phyloP scores from a whole-genome alignment of 192 early-diverging fungal genomes.

The Coemansia sp. region DNA sequence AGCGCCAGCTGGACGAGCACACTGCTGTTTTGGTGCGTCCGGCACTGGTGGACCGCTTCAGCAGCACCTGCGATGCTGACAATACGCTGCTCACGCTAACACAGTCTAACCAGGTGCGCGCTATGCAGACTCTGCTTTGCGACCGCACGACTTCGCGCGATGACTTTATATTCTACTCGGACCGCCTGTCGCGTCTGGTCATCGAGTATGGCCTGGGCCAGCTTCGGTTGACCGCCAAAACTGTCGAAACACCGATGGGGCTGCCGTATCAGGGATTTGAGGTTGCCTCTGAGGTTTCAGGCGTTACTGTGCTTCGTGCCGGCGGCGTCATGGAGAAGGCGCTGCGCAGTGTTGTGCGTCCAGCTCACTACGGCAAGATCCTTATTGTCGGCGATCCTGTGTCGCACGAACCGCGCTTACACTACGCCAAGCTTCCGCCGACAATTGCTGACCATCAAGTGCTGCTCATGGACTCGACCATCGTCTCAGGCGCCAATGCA shows the following conservation, averaged over 20 bases:
- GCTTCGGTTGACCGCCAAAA: slow-evolving; percentile 51
- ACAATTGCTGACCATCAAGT: slow-evolving; percentile 64
- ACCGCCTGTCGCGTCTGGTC: slow-evolving; percentile 81
- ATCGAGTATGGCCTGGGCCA: slow-evolving; percentile 77
- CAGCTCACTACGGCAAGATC: slow-evolving; percentile 85
- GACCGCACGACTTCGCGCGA: slow-evolving; percentile 67
- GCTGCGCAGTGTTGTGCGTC: slow-evolving; percentile 74
- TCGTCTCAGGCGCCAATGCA: slow-evolving; percentile 89
- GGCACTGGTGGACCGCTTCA: slow-evolving; percentile 30
- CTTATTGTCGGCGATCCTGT: slow-evolving; percentile 79
- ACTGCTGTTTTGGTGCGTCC: slow-evolving; percentile 47
- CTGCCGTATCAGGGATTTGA: slow-evolving; percentile 56
- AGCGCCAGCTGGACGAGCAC: slow-evolving; percentile 77
- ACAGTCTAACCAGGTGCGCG: slow-evolving; percentile 56
- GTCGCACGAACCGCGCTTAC: slow-evolving; percentile 85
- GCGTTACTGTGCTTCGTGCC: slow-evolving; percentile 81
- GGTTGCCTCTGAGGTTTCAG: slow-evolving; percentile 48
- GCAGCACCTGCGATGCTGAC: slow-evolving; percentile 1
- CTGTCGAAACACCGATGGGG: slow-evolving; percentile 64
- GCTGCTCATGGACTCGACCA: slow-evolving; percentile 83
- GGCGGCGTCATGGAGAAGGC: slow-evolving; percentile 92
- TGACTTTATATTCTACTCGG: slow-evolving; percentile 92
- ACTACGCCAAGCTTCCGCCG: slow-evolving; percentile 79
- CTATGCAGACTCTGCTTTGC: slow-evolving; percentile 82
- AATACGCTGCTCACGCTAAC: slow-evolving; percentile 49